Conservation (phyloP, 2,329 filamentous ascomycete species). For the Clonostachys sp. region DNA sequence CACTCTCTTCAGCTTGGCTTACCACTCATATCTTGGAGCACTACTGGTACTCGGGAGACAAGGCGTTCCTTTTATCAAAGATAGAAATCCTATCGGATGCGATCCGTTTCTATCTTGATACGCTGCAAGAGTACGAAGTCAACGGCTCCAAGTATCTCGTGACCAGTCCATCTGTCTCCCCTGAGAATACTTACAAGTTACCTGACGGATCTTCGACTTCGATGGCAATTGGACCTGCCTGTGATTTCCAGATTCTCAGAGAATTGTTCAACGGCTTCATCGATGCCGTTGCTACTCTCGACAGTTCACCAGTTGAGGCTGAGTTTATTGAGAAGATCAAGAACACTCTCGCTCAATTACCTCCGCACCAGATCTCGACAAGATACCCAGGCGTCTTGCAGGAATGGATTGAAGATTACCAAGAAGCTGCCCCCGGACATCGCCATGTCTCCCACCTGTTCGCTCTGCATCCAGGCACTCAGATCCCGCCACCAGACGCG, state of each 20-base stretch:
- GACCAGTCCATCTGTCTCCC: constrained; percentile 16
- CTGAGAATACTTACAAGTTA: constrained; percentile 14
- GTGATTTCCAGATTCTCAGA: constrained; percentile 7
- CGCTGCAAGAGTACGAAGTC: constrained; percentile 13
- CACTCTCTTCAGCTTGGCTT: constrained; percentile 3
- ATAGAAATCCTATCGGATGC: constrained; percentile 1
- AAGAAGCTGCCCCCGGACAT: constrained; percentile 39
- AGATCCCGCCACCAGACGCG: constrained; percentile 8
- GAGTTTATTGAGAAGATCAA: constrained; percentile 3
- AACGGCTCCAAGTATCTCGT: constrained; percentile 17
- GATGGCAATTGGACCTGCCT: constrained; percentile 3
- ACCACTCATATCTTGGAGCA: constrained; percentile 3
- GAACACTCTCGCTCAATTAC: not conserved
- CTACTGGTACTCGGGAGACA: not conserved
- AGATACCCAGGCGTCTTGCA: constrained; percentile 5
- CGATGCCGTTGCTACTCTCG: constrained; percentile 4
- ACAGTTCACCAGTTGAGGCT: constrained; percentile 1
- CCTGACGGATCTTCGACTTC: constrained; percentile 3
- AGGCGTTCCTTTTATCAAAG: constrained; percentile 21
- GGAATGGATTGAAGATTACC: constrained; percentile 32
- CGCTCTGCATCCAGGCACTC: constrained; percentile 37
- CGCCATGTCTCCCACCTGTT: constrained; percentile 46
- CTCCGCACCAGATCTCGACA: not conserved
- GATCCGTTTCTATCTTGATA: constrained; percentile 1
- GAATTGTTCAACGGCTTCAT: constrained; percentile 5